Base-by-base conservation (phyloP, 2,329 filamentous ascomycete species). In the Cadophora gregata region DNA sequence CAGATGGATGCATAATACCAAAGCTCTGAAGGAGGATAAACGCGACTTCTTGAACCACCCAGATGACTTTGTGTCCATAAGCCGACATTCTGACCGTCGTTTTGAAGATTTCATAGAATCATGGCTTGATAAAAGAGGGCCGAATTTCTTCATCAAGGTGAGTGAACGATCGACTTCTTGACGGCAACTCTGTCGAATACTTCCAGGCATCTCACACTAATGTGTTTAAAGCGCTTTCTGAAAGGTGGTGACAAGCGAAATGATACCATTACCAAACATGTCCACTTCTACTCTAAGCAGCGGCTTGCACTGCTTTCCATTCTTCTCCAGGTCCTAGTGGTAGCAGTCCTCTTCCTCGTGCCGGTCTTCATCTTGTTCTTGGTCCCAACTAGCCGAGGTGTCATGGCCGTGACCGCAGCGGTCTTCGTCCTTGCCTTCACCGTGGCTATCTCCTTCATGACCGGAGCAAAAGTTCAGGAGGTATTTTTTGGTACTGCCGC, bases 281-380 rank as follows among this genome's bases (percentile, higher is more conserved):
- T 53, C 16, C 12, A 53, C 25, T 27, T 31, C 50, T 53, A 53
- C 50, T 53, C 50, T 38, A 24, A 53, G 31, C 6, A 6, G 6
- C 10, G 64, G 33, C 16, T 29, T 66, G 27, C 31, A 21, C 9
- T 50, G n/a, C 4, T 16, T 63, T 10, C 25, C 25, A 53, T 48
- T 9, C 61, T 45, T 21, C 19, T 62, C 1, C 14, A 61, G 0
- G 61, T 71, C 3, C 48, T 27, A 9, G 25, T 71, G 0, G 53
- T 61, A 3, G 63, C 68, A 6, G 59, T 27, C 9, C 47, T 69
- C 7, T 67, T 74, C 10, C 63, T 72, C 25, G 63, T 69, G 8
- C 72, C 72, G 8, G 65, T 66, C 16, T 68, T 63, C 42, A 19
- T 72, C n/a, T 24, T 72, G 27, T 71, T 72, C 60, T 61, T 74